Conservation (phyloP, 192 early-diverging fungal species). For the Umbelopsis ramanniana region DNA sequence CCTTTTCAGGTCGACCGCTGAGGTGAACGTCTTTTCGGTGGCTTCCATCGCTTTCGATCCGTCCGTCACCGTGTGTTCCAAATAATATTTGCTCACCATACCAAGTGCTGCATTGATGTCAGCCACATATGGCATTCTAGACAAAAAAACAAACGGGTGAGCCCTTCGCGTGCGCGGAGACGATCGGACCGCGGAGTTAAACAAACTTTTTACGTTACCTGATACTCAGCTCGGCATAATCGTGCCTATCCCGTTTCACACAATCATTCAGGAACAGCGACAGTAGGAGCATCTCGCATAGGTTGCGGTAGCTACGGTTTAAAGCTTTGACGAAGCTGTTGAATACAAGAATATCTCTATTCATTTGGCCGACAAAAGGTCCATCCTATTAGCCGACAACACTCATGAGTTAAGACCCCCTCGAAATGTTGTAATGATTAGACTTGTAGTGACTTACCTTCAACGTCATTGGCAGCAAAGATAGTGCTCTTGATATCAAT, state of each 20-base stretch:
- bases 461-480: conserved; percentile 57
- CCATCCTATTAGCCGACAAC: conserved; percentile 39
- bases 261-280: conserved; percentile 56
- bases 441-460: conserved; percentile 43
- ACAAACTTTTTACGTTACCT: conserved; percentile 24
- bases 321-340: conserved; percentile 69
- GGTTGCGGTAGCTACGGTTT: conserved; percentile 61
- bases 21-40: conserved; percentile 47
- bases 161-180: not conserved
- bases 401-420: not conserved
- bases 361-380: conserved; percentile 62
- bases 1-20: conserved; percentile 44
- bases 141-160: not conserved
- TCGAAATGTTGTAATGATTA: not conserved
- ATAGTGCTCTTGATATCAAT: conserved; percentile 55
- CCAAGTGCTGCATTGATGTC: conserved; percentile 59
- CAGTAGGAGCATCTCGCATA: conserved; percentile 61
- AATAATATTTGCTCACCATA: conserved; percentile 53
- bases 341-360: conserved; percentile 75
- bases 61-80: conserved; percentile 45
- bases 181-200: not conserved
- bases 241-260: conserved; percentile 48
- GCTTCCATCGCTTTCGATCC: conserved; percentile 28
- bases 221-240: conserved; percentile 53
- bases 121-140: conserved; percentile 55